These are phyloP conservation scores for Beauveria caledonica DNA, from an alignment of 2,329 filamentous ascomycete species.

Conservation along the genomic window DNA sequence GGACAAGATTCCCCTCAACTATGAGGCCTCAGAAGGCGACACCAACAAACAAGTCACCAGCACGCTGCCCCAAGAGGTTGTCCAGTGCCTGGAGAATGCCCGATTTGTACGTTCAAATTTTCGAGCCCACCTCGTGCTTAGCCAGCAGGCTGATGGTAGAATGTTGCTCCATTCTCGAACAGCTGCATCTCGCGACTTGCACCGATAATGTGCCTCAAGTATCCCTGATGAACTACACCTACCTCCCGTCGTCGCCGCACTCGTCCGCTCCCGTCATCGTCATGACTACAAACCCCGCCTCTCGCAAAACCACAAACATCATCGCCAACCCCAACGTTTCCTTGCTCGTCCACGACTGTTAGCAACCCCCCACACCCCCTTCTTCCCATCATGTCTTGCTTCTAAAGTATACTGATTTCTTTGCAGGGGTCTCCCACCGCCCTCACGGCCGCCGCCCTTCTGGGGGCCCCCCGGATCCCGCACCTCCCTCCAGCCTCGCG, in stretches of 20 bases:
- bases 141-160: background rate
- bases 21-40: conserved; percentile 65
- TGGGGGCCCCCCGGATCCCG: conserved; percentile 55
- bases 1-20: conserved; percentile 63
- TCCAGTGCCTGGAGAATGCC: conserved; percentile 87
- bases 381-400: background rate
- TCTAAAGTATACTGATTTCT: conserved; percentile 7
- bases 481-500: conserved; percentile 66
- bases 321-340: conserved; percentile 79
- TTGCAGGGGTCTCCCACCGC: conserved; percentile 73
- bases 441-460: conserved; percentile 55
- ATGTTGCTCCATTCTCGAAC: conserved; percentile 6
- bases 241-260: conserved; percentile 71
- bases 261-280: conserved; percentile 73
- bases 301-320: conserved; percentile 75
- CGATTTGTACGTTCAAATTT: conserved; percentile 61
- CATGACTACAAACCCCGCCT: conserved; percentile 80
- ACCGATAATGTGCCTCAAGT: conserved; percentile 78
- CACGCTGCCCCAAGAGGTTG: conserved; percentile 72
- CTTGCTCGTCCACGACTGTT: conserved; percentile 89
- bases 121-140: background rate
- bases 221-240: conserved; percentile 98
- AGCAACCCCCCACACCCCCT: conserved; percentile 15
- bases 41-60: conserved; percentile 62
- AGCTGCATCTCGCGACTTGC: conserved; percentile 95